Conservation (phyloP, 371 early-diverging fungal genomes). For the Cokeromyces recurvatus region DNA sequence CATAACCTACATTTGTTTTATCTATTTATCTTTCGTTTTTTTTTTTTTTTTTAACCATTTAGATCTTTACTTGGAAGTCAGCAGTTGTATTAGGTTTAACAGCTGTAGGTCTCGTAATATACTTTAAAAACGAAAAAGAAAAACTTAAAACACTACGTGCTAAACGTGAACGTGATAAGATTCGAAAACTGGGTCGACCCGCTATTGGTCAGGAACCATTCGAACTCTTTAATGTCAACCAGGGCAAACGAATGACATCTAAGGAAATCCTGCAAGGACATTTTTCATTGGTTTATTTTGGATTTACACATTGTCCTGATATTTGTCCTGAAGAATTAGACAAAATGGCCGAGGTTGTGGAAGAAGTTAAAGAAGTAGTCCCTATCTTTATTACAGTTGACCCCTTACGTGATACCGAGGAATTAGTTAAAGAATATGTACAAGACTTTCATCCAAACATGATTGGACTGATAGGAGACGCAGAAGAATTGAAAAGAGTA, state of each 20-base stretch:
- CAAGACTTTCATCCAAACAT: conserved; percentile 88
- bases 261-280: conserved; percentile 47
- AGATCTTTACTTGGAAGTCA: conserved; percentile 46
- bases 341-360: conserved; percentile 89
- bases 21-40: too few relatives aligned
- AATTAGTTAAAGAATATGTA: conserved; percentile 76
- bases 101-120: conserved; percentile 53
- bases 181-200: conserved; percentile 62
- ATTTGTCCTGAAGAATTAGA: conserved; percentile 98
- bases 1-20: too few relatives aligned
- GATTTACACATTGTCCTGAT: conserved; percentile 98
- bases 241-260: conserved; percentile 14
- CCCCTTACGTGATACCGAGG: conserved; percentile 86
- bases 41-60: too few relatives aligned
- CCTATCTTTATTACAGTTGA: conserved; percentile 94
- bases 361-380: conserved; percentile 57
- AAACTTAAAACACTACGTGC: conserved; percentile 38
- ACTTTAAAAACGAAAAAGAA: conserved; percentile 63
- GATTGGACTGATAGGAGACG: conserved; percentile 82
- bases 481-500: conserved; percentile 70
- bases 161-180: conserved; percentile 30
- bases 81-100: conserved; percentile 53
- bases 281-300: conserved; percentile 92
- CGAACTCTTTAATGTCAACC: conserved; percentile 74
- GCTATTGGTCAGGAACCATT: conserved; percentile 86